These are phyloP conservation scores for Phytophthora citricola DNA, from an alignment of 352 stramenopile species.

Conservation along the genomic window DNA sequence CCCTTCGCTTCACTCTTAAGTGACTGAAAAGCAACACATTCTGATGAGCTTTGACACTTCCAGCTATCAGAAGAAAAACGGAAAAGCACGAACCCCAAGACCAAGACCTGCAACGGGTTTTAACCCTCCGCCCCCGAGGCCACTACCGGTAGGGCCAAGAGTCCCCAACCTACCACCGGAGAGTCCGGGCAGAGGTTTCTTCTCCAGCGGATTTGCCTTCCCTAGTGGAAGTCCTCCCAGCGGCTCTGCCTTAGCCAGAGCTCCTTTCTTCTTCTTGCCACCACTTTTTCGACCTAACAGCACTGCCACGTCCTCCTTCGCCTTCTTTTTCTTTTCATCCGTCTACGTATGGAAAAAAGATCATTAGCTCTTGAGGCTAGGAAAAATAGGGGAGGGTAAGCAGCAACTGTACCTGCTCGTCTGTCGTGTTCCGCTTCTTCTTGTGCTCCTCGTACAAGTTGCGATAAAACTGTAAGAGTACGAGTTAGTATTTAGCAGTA, in stretches of 20 bases:
- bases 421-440: slow-evolving; percentile 61
- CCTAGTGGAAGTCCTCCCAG: slow-evolving; percentile 51
- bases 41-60: background rate
- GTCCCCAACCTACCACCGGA: slow-evolving; percentile 38
- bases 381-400: no score
- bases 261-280: slow-evolving; percentile 68
- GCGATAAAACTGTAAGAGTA: slow-evolving; percentile 83
- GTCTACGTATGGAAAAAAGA: slow-evolving; percentile 35
- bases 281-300: slow-evolving; percentile 65
- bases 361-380: background rate
- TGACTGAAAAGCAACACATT: slow-evolving; percentile 16
- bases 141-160: slow-evolving; percentile 30
- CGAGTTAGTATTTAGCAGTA: slow-evolving; percentile 17
- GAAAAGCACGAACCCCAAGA: slow-evolving; percentile 52
- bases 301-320: slow-evolving; percentile 82
- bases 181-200: slow-evolving; percentile 72
- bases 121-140: slow-evolving; percentile 36
- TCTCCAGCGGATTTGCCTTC: slow-evolving; percentile 60
- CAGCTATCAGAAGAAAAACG: background rate
- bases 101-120: slow-evolving; percentile 56
- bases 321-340: slow-evolving; percentile 81
- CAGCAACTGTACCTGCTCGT: slow-evolving; percentile 35
- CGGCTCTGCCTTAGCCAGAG: slow-evolving; percentile 47
- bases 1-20: slow-evolving; percentile 44
- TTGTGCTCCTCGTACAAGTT: slow-evolving; percentile 95